A percentile compares a stretch with the other conserved stretches of the same genome.
phyloP scores from a whole-genome alignment of 352 stramenopile species.

The Pythium monospermum region DNA sequence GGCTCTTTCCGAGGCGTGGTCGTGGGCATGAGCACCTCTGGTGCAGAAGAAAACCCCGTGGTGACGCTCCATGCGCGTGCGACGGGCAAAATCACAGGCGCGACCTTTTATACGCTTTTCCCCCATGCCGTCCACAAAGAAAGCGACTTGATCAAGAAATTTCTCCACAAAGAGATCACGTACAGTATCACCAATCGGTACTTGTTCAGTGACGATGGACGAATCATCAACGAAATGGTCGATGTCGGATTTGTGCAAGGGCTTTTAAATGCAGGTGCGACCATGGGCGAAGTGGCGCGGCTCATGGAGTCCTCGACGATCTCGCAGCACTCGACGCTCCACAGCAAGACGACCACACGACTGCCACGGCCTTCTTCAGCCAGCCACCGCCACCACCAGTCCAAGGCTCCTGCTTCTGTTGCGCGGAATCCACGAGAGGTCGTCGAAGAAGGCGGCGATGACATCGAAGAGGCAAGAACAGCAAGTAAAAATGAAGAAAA shows the following conservation, averaged over 20 bases:
- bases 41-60: slow-evolving; percentile 6
- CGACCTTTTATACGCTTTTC: slow-evolving; percentile 20
- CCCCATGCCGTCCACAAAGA: slow-evolving; percentile 1
- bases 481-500: too few species aligned
- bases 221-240: slow-evolving; percentile 14
- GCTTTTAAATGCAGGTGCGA: slow-evolving; percentile 1
- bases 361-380: background rate
- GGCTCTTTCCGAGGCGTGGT: slow-evolving; percentile 5
- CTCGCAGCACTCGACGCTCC: slow-evolving; percentile 13
- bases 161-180: slow-evolving; percentile 9
- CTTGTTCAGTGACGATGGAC: slow-evolving; percentile 13
- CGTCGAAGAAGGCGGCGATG: too few species aligned
- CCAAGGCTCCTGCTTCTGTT: too few species aligned
- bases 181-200: slow-evolving; percentile 18
- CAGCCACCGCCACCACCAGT: background rate
- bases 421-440: too few species aligned
- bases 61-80: slow-evolving; percentile 11
- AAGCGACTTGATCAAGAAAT: slow-evolving; percentile 10
- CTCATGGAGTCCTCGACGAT: slow-evolving; percentile 13
- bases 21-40: slow-evolving; percentile 1
- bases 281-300: slow-evolving; percentile 3
- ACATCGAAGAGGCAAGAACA: too few species aligned
- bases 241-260: slow-evolving; percentile 12
- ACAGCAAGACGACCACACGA: background rate
- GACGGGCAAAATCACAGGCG: slow-evolving; percentile 13